Conservation (phyloP, 73 alveolate genomes). For the Paramecium pentaurelia region DNA sequence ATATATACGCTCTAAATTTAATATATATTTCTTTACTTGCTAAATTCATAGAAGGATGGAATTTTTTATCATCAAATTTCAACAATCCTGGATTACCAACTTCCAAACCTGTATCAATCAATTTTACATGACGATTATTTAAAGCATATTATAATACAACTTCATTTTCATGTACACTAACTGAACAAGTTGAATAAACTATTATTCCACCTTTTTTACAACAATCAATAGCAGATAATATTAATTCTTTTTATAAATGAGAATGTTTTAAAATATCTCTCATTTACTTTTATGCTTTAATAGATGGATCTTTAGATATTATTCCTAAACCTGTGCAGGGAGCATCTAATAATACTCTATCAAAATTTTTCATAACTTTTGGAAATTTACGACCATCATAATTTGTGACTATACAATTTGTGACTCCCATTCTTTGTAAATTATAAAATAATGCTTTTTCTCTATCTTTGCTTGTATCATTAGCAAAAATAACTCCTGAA, state of each 20-base stretch:
- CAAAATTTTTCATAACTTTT: constrained; percentile 86
- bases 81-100: constrained; percentile 94
- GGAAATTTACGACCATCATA: constrained; percentile 97
- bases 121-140: constrained; percentile 87
- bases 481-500: constrained; percentile 96
- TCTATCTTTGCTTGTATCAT: constrained; percentile 96
- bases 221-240: constrained; percentile 98
- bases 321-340: constrained; percentile 99
- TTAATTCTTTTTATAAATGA: constrained; percentile 96
- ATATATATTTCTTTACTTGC: constrained; percentile 49
- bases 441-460: constrained; percentile 82
- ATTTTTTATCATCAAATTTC: constrained; percentile 88
- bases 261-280: constrained; percentile 94
- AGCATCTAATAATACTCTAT: constrained; percentile 98
- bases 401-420: constrained; percentile 93
- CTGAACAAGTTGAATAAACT: constrained; percentile 98
- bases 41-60: constrained; percentile 60
- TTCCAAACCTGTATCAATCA: constrained; percentile 94
- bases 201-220: constrained; percentile 76
- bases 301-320: constrained; percentile 97
- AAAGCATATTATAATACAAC: constrained; percentile 95
- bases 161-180: constrained; percentile 99
- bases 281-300: constrained; percentile 85
- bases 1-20: constrained; percentile 83
- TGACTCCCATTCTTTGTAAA: constrained; percentile 96